Evolutionary conservation across 208 protist genomes (phyloP).

Genomic region (Porcisia deanei): DNA sequence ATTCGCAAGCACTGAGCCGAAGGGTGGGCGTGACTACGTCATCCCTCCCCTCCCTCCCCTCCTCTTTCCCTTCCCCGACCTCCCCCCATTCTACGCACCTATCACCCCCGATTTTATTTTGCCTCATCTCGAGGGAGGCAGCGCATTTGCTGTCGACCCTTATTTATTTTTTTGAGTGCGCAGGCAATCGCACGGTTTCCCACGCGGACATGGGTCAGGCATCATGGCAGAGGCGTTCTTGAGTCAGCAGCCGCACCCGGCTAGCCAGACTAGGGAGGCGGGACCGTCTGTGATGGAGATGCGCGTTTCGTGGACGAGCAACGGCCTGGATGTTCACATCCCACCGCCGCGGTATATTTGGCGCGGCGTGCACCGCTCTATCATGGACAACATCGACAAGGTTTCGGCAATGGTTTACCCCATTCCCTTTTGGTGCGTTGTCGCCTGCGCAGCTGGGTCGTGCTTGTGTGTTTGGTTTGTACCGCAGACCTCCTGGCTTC

Average conservation of each 20-base stretch:
- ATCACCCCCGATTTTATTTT: too few species aligned
- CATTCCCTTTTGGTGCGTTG: constrained; percentile 51
- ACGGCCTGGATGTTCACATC: constrained; percentile 74
- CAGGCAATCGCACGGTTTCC: not conserved
- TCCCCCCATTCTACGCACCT: too few species aligned
- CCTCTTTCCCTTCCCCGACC: too few species aligned
- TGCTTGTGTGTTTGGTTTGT: constrained; percentile 50
- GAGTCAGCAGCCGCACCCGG: constrained; percentile 48
- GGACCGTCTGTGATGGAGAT: constrained; percentile 51
- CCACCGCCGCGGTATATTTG: constrained; percentile 61
- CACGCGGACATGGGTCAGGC: not conserved
- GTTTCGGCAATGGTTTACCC: constrained; percentile 63
- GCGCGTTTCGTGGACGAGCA: constrained; percentile 39
- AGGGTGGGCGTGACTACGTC: too few species aligned
- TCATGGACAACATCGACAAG: constrained; percentile 58
- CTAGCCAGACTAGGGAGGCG: constrained; percentile 33
- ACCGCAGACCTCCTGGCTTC: constrained; percentile 33
- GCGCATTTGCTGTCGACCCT: not conserved
- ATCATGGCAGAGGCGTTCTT: constrained; percentile 66
- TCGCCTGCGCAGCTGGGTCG: constrained; percentile 35
- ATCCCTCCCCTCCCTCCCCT: too few species aligned
- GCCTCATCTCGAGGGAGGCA: not conserved
- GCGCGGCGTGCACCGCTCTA: constrained; percentile 37
- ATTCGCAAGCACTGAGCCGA: too few species aligned
- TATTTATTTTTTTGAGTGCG: not conserved